Evolutionary conservation across 306 rosid genomes (phyloP).

Genomic region (Gleditsia sinensis): DNA sequence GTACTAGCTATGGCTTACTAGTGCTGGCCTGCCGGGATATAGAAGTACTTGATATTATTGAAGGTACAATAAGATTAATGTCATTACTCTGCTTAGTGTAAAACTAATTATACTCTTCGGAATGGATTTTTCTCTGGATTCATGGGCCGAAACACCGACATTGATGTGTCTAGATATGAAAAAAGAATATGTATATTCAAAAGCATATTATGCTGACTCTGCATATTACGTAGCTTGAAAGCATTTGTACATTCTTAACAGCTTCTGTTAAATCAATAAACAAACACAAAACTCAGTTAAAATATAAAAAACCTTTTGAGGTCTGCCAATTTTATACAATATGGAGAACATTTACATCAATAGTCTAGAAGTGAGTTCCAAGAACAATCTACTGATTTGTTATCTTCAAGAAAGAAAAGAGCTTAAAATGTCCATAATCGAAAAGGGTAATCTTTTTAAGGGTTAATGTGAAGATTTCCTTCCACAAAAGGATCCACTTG

Average conservation of each 20-base stretch:
- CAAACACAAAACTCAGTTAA: slow-evolving; percentile 1
- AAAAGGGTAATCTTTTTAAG: background rate
- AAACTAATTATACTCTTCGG: slow-evolving; percentile 22
- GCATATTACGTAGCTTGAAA: background rate
- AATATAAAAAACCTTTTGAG: background rate
- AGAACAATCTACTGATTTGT: slow-evolving; percentile 2
- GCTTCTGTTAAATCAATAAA: background rate
- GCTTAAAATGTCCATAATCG: background rate
- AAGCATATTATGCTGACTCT: slow-evolving; percentile 8
- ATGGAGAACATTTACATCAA: slow-evolving; percentile 15
- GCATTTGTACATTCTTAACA: background rate
- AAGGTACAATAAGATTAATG: slow-evolving; percentile 6
- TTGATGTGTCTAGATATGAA: background rate
- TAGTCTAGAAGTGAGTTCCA: background rate
- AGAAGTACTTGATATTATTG: slow-evolving; percentile 3
- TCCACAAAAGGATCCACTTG: background rate
- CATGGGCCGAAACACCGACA: slow-evolving; percentile 14
- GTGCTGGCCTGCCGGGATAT: background rate
- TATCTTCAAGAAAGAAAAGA: background rate
- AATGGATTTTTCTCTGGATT: slow-evolving; percentile 29
- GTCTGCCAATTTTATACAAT: background rate
- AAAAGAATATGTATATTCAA: background rate
- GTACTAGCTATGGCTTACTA: slow-evolving; percentile 23
- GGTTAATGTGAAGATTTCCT: background rate
- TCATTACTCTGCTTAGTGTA: slow-evolving; percentile 9